These are phyloP conservation scores for Raddia guianensis DNA, from an alignment of 176 grass and related monocot genomes.

Conservation along the genomic window DNA sequence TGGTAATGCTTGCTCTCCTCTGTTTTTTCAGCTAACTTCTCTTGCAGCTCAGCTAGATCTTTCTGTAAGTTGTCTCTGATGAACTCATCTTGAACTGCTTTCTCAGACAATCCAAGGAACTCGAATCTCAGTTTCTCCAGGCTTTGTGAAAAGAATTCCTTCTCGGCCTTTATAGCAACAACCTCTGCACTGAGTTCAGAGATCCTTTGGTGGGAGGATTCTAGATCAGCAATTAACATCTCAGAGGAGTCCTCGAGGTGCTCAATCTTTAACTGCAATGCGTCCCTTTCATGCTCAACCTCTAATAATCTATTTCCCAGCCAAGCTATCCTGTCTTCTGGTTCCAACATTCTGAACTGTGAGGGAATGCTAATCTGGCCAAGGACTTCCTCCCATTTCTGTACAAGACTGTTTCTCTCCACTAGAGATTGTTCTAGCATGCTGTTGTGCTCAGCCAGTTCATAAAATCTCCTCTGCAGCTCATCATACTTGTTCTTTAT, in stretches of 20 bases:
- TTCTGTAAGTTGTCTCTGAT: conserved; percentile 72
- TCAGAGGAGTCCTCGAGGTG: conserved; percentile 94
- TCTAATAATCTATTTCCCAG: conserved; percentile 68
- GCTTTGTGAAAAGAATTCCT: conserved; percentile 81
- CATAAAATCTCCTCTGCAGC: conserved; percentile 82
- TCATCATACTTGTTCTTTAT: conserved; percentile 73
- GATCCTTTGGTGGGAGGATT: conserved; percentile 89
- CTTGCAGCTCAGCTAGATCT: conserved; percentile 64
- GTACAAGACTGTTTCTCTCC: conserved; percentile 85
- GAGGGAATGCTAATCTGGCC: conserved; percentile 63
- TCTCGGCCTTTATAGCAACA: conserved; percentile 76
- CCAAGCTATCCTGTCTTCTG: conserved; percentile 75
- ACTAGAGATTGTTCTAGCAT: conserved; percentile 96
- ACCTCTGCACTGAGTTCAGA: conserved; percentile 88
- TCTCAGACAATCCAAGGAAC: conserved; percentile 73
- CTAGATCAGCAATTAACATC: conserved; percentile 85
- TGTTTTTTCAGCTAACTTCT: conserved; percentile 76
- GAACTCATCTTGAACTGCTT: conserved; percentile 74
- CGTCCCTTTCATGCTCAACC: conserved; percentile 74
- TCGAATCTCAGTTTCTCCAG: conserved; percentile 85
- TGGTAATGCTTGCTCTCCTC: conserved; percentile 45
- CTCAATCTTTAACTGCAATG: conserved; percentile 83
- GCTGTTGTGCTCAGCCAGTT: conserved; percentile 92
- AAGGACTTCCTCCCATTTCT: conserved; percentile 90
- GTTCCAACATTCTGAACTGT: conserved; percentile 69